Evolutionary conservation across 495 filamentous ascomycete species (phyloP), one percentile per base, ranked within the genome.

Genomic region (Pseudoneurospora amorphoporcata): DNA sequence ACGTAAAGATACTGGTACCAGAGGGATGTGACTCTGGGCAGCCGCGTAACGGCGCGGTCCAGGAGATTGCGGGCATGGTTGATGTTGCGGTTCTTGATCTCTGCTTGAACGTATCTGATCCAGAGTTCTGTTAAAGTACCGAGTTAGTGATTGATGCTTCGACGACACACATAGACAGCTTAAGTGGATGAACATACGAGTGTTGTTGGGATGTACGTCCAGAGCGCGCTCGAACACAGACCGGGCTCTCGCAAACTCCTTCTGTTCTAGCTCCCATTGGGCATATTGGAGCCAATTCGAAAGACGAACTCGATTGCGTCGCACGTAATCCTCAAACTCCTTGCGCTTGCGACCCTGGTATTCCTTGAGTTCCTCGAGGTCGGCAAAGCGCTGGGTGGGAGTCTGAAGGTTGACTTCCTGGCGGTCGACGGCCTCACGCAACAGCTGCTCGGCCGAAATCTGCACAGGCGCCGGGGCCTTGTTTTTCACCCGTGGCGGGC

Each of bases 1-100:
- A 98, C 97, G 78, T 97, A 97, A 39, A 97, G 93, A 86, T 97
- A 98, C 79, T 98, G 97, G 82, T 95, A 98, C 95, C 95, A 99
- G 69, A 99, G 84, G 84, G 98, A 98, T 79, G 97, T 92, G 38
- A 98, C 87, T 42, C 95, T 86, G 40, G 95, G 95, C 40, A 98
- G 84, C 71, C 95, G 93, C 2, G 94, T 95, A 68, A 99, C 93
- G 42, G 96, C 96, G 68, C 95, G 92, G 79, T 99, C 95, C 39
- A 98, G 87, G 47, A 99, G 82, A 78, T 99, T 99, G 71, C 95
- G 86, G 40, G 95, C 94, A 87, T 98, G 95, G 79, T 97, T 98
- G 84, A 99, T 98, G 80, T 98, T 98, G 70, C 94, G 85, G 68
- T 88, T 93, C 81, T 95, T 96, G 92, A 99, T 97, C 87, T 99